Conservation (phyloP, 768 basidiomycete genomes). For the Podaxis pistillaris region DNA sequence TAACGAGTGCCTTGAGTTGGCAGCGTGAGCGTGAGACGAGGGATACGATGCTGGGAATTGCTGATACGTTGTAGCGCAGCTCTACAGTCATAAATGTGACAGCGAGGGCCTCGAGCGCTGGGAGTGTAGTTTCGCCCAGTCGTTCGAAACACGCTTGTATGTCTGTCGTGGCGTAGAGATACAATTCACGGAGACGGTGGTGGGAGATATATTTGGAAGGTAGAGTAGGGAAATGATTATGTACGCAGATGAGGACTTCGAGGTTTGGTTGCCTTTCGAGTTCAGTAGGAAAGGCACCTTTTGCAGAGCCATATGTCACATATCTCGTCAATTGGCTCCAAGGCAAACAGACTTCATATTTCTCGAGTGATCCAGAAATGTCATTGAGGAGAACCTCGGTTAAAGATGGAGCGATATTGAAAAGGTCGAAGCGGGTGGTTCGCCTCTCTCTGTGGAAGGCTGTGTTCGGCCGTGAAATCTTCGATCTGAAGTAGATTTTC, state of each 20-base stretch:
- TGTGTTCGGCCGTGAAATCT: not conserved
- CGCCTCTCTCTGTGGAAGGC: not conserved
- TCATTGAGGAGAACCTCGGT: not conserved
- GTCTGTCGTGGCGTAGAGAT: not conserved
- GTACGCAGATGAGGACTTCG: not conserved
- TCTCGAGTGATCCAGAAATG: not conserved
- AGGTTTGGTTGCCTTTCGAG: not conserved
- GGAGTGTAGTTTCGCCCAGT: not conserved
- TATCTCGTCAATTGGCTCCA: not conserved
- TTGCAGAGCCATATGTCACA: not conserved
- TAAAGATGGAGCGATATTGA: not conserved
- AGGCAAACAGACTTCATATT: not conserved
- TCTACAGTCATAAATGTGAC: not conserved
- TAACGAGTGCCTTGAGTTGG: constrained; percentile 4
- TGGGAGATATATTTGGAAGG: not conserved
- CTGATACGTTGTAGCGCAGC: not conserved
- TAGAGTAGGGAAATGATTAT: not conserved
- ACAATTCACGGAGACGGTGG: not conserved
- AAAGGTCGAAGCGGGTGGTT: not conserved
- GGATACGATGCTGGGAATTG: not conserved
- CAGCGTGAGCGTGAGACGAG: not conserved
- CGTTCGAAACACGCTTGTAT: not conserved
- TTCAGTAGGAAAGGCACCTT: not conserved
- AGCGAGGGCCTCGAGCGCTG: not conserved
- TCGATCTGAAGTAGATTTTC: not conserved